Evolutionary conservation across 2,329 filamentous ascomycete species (phyloP).

Genomic region (Curvularia lunata): DNA sequence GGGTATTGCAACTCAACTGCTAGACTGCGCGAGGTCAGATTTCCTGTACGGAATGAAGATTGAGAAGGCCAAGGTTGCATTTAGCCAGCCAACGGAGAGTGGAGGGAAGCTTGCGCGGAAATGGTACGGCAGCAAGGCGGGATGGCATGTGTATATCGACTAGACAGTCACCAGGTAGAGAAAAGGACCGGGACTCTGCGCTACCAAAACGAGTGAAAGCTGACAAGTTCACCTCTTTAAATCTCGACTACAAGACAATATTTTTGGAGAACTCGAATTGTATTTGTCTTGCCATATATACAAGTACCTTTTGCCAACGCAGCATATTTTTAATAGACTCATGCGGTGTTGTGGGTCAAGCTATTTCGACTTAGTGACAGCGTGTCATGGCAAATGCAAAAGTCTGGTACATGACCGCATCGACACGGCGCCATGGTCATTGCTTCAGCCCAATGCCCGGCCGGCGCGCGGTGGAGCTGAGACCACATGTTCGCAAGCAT

Average conservation of each 20-base stretch:
- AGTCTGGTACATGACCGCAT: not conserved
- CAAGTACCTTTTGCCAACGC: too few species aligned
- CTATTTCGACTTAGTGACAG: too few species aligned
- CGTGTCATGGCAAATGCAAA: not conserved
- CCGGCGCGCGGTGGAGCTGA: not conserved
- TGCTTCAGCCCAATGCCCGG: not conserved
- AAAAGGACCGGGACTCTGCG: too few species aligned
- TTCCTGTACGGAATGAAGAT: conserved; percentile 64
- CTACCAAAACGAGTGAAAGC: too few species aligned
- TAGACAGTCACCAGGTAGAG: too few species aligned
- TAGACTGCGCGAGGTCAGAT: conserved; percentile 62
- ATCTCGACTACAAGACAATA: too few species aligned
- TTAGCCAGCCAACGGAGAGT: conserved; percentile 70
- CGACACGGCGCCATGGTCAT: not conserved
- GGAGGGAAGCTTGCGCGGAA: conserved; percentile 64
- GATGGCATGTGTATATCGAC: conserved; percentile 68
- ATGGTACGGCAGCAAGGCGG: conserved; percentile 62
- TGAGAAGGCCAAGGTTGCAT: conserved; percentile 63
- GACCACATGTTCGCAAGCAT: conserved; percentile 3
- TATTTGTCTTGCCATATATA: too few species aligned
- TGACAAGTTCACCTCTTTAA: too few species aligned
- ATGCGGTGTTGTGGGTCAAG: too few species aligned
- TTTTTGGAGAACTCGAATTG: too few species aligned
- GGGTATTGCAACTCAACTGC: conserved; percentile 63
- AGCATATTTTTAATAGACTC: too few species aligned